Evolutionary conservation across 352 stramenopile genomes (phyloP), one percentile per base, ranked within the genome.

Genomic region (Phytophthora citricola): DNA sequence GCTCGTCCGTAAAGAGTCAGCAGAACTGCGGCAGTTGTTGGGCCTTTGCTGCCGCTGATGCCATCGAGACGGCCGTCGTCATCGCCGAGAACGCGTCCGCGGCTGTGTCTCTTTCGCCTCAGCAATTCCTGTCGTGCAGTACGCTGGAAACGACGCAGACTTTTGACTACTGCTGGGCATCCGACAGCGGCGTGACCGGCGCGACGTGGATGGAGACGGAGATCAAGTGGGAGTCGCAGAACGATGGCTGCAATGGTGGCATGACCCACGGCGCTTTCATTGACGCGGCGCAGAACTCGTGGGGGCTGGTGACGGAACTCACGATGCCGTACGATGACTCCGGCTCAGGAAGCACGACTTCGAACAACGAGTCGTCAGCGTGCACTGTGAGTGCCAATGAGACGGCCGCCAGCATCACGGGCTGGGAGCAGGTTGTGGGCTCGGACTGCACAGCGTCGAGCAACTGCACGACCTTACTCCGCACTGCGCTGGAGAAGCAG

Each of bases 251-350:
- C 27, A 81, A 91, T 36, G 85, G 85, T 58, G 85, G 85, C 22
- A 94, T 94, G 85, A 94, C 85, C 12, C 85, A 94, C 57, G 85
- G 85, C 10, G 85, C 85, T 22, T 90, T 94, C 58, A 84, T 87
- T 43, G 85, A 94, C 41, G 83, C 85, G 0, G 83, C 81, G 4
- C 73, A 87, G 64, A 78, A 82, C 24, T 55, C 74, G 11, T 85
- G 81, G 64, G 77, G 82, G n/a, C 79, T 94, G 2, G 59, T 92
- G 29, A 85, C 83, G 22, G 81, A 88, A 45, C 76, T 94, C 31
- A 76, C 77, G 34, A 87, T 92, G 81, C 85, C 85, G 8, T 94
- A 94, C 69, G 70, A 83, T 41, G 85, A 93, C 58, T 71, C 69
- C 15, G 31, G 39, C 0, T 71, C 49, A 24, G 43, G 46, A 12